Evolutionary conservation across 148 eudicot genomes (phyloP), one percentile per base, ranked within the genome.

Genomic region (Heliosperma pusillum): DNA sequence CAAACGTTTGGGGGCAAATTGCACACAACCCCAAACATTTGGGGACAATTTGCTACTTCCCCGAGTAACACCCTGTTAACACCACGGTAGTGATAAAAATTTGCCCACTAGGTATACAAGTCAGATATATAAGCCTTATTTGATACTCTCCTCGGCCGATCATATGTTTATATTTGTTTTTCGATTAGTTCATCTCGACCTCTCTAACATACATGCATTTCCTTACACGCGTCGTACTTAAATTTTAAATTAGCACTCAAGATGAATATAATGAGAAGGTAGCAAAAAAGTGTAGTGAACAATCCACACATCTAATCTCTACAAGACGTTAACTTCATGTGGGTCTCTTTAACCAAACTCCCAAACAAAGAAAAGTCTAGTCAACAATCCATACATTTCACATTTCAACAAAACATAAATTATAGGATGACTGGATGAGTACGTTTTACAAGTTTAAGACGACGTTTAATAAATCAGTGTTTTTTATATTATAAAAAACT

Each of bases 371-470:
- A 9, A 20, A 22, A 59, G 25, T n/a, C 24, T 9, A 59, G 63
- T 29, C 67, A 63, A 63, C 40, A 26, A 65, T 65, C 20, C 40
- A 13, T 13, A 29, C 20, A 65, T 65, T 65, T 65, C 21, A 64
- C 10, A 65, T 12, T 65, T 30, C 69, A 65, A 30, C 69, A 65
- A 65, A 47, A 47, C 42, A 63, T 40, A 63, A 25, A 58, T 20
- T 58, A 58, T 22, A 19, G 4, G 0, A 20, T 2, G 10, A 58
- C 10, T 7, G 61, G 6, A 9, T 33, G 27, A 7, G 13, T 62
- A n/a, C n/a, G n/a, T n/a, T n/a, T n/a, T n/a, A n/a, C n/a, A n/a
- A n/a, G n/a, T n/a, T n/a, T 1, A 26, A 63, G 16, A 26, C 16
- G 66, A 22, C n/a, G n/a, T 61, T 25, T 0, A 22, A 7, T 36